Base-by-base conservation (phyloP, 2,329 filamentous ascomycete genomes). In the Phyllosticta citrichinensis region DNA sequence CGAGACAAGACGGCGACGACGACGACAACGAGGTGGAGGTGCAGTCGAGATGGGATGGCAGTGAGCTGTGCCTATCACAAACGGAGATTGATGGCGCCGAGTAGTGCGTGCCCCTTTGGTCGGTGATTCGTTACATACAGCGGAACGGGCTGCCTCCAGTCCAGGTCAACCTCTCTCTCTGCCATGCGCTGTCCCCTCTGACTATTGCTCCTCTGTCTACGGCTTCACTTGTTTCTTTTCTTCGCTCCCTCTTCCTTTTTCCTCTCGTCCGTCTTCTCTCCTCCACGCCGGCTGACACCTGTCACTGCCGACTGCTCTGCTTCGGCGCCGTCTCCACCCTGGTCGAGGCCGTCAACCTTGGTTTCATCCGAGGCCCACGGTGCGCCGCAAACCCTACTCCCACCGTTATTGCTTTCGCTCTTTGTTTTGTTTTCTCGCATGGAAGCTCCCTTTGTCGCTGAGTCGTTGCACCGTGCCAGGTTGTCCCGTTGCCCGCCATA, bases 11-110 rank as follows among this genome's bases (percentile, higher is more conserved):
- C 55, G 55, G 51, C 52, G 57, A 59, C 57, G 57, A 35, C 2
- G 5, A 30, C 27, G 27, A 30, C 27, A 5, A 30, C 27, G 27
- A 30, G 22, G 22, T 22, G 22, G 22, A 22, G 22, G 22, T 2
- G 22, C 22, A 22, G n/a, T n/a, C n/a, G n/a, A n/a, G n/a, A n/a
- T n/a, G n/a, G n/a, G n/a, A n/a, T n/a, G n/a, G n/a, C n/a, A n/a
- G n/a, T n/a, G n/a, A n/a, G n/a, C 14, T 17, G 51, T 20, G 56
- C 54, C 55, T 61, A 52, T 61, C 35, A 54, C 53, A 54, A 47
- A 52, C 58, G 58, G 58, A 54, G 58, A 50, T 61, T 55, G 53
- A 61, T 61, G 58, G 58, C 58, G 58, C 58, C 54, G 56, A 56
- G 40, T 35, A 60, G 58, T 60, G 52, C 51, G 35, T 54, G 52